Base-by-base conservation (phyloP, 768 basidiomycete genomes). In the Pholiota molesta region DNA sequence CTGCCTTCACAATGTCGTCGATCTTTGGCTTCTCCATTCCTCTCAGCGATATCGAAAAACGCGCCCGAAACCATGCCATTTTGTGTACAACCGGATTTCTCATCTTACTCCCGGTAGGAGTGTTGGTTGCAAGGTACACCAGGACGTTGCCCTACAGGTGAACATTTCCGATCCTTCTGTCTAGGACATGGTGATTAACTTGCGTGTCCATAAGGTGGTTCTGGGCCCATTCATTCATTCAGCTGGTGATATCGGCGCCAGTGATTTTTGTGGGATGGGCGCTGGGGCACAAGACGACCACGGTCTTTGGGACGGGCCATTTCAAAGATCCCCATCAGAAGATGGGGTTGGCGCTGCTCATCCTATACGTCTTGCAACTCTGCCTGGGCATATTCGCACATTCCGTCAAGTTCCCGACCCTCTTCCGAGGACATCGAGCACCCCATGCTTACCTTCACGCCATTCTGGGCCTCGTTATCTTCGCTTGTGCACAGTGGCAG, bases 381-480 rank as follows among this genome's bases (percentile, higher is more conserved):
- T 3, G 75, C 2, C 63, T 86, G 28, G 87, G 88, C 21, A 59
- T 71, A 1, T 54, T 83, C 70, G 81, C 86, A 49, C 87, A 90
- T 71, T 83, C 70, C 55, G 62, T 83, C 72, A 88, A 88, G 68
- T 67, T 76, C 55, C 76, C 74, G 5, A 63, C 70, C 0, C 52
- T 75, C 21, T 73, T 79, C 73, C 67, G 65, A 63, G 76, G 76
- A 55, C 66, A 71, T 72, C 73, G 87, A 29, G 75, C 85, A 8
- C 78, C 81, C 33, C 86, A 80, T 51, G 85, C 83, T 66, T 87
- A 85, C 72, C 57, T 83, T 29, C 87, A 89, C 64, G 83, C 79
- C 9, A 58, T 81, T 3, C 66, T 89, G 23, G 88, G 88, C 1
- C 69, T 88, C 7, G 71, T 74, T 0, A 87, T 86, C 55, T 75